phyloP scores from a whole-genome alignment of 2,329 filamentous ascomycete species.

The Diaporthe sp. region DNA sequence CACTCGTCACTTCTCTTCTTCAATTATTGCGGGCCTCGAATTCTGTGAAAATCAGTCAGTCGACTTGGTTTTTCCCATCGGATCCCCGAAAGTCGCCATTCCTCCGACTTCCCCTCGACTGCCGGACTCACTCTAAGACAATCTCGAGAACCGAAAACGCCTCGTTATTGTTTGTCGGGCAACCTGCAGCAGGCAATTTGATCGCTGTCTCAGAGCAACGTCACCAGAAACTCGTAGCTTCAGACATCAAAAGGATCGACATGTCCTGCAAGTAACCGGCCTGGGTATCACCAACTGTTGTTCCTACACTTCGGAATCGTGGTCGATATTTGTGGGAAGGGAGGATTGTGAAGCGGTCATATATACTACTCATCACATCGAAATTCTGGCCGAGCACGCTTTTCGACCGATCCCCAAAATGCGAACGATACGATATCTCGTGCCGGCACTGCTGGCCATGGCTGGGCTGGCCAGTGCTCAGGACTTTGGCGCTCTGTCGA shows the following conservation, averaged over 20 bases:
- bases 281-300: background rate
- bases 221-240: constrained; percentile 11
- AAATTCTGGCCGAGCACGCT: background rate
- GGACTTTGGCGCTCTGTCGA: constrained; percentile 38
- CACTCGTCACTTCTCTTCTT: background rate
- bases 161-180: constrained; percentile 9
- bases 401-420: constrained; percentile 22
- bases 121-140: background rate
- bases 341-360: background rate
- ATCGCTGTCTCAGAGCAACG: constrained; percentile 2
- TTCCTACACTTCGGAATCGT: constrained; percentile 3
- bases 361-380: background rate
- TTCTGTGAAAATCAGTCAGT: background rate
- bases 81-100: background rate
- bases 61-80: background rate
- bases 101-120: constrained; percentile 6
- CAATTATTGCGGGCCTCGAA: background rate
- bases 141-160: constrained; percentile 1
- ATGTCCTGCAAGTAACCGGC: constrained; percentile 23
- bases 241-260: constrained; percentile 4
- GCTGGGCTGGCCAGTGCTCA: constrained; percentile 37
- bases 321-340: constrained; percentile 12
- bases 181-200: constrained; percentile 12
- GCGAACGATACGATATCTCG: constrained; percentile 31
- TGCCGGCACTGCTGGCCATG: constrained; percentile 37